Base-by-base conservation (phyloP, 1,284 basidiomycete species). In the Thelephora terrestris region DNA sequence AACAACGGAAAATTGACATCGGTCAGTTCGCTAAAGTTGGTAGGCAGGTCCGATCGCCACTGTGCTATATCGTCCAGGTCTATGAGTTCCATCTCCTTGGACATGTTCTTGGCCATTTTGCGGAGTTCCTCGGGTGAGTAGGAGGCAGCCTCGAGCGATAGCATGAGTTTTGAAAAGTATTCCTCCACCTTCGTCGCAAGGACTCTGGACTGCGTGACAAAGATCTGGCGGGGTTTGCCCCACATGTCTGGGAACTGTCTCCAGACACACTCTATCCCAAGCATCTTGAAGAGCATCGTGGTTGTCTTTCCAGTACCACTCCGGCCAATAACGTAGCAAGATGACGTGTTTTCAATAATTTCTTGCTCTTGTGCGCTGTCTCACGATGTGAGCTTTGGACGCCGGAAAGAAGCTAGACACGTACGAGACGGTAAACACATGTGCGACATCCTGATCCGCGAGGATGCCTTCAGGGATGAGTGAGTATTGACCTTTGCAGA, bases 231-330 rank as follows among this genome's bases (percentile, higher is more conserved):
- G 0, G 78, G 76, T 44, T 55, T 56, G 1, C 55, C 42, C 20
- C 53, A 55, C 55, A 27, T 25, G 3, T 61, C 62, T 16, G 55
- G 57, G 14, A 60, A 60, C 24, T 65, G 52, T 38, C 72, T 64
- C 62, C 71, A 78, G 1, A 70, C 65, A 9, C 72, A 66, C 54
- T 85, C 78, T 6, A 85, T 73, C 4, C 76, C 73, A 4, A 85
- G 64, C 73, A 85, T 85, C 63, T 83, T 84, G 68, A 79, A 82
- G 0, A 85, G 63, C 74, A 85, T 82, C 0, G 81, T 83, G 0
- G 82, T 85, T 0, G 82, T 87, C 72, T 87, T 85, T 4, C 56
- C 37, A 42, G 55, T 57, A 5, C 55, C 55, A 21, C 50, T 52
- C 7, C 55, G 46, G 9, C 55, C 55, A 16, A 43, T 1, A 3